phyloP scores from a whole-genome alignment of 1,284 basidiomycete species.

The Ganoderma lucidum region DNA sequence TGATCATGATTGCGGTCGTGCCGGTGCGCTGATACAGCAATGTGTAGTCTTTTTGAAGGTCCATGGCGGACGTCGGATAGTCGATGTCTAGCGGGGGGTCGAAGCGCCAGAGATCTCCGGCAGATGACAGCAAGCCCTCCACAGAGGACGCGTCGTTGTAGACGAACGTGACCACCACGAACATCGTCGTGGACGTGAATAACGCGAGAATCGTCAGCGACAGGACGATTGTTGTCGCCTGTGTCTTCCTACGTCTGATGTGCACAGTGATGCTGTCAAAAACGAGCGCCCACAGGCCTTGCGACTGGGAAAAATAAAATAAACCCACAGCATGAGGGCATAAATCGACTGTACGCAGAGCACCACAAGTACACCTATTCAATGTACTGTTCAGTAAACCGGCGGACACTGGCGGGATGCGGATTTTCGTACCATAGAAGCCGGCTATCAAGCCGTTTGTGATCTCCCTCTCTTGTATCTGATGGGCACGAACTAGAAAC shows the following conservation, averaged over 20 bases:
- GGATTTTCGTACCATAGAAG: background rate
- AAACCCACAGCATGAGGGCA: background rate
- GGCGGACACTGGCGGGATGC: background rate
- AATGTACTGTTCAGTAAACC: background rate
- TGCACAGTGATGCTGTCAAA: background rate
- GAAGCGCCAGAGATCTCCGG: background rate
- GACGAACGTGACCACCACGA: background rate
- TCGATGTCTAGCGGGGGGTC: background rate
- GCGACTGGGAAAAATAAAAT: background rate
- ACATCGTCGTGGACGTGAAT: background rate
- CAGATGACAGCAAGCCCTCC: background rate
- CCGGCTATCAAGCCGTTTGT: background rate
- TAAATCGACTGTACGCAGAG: background rate
- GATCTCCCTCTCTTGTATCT: background rate
- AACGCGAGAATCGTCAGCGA: background rate
- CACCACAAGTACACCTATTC: background rate
- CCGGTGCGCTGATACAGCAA: background rate
- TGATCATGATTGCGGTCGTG: background rate
- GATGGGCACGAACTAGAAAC: background rate
- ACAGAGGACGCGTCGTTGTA: background rate
- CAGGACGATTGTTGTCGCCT: background rate
- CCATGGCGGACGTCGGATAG: background rate
- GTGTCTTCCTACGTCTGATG: background rate
- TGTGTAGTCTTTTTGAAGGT: background rate
- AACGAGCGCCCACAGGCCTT: background rate